These are phyloP conservation scores for Puccinia hordei DNA, from an alignment of 1,284 basidiomycete genomes.

Conservation along the genomic window DNA sequence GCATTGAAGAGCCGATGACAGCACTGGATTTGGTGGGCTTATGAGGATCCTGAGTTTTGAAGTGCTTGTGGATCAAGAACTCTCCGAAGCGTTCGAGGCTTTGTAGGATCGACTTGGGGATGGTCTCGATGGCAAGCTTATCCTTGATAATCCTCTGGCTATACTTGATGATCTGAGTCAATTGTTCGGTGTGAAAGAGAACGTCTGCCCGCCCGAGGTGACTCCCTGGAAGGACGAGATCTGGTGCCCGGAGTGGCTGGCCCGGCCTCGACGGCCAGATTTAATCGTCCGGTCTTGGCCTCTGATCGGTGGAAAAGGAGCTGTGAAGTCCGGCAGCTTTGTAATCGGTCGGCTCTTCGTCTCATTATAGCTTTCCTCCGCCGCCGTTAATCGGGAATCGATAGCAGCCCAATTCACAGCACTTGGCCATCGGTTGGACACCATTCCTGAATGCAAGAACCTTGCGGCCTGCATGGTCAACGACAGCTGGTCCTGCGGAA, in stretches of 20 bases:
- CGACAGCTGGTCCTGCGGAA: slow-evolving; percentile 29
- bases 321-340: neutral
- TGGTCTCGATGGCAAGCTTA: slow-evolving; percentile 9
- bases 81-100: slow-evolving; percentile 34
- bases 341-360: neutral
- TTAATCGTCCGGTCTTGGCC: slow-evolving; percentile 8
- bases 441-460: slow-evolving; percentile 37
- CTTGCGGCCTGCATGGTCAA: slow-evolving; percentile 44
- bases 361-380: neutral
- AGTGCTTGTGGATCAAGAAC: slow-evolving; percentile 33
- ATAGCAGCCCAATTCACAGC: slow-evolving; percentile 25
- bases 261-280: slow-evolving; percentile 8
- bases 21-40: neutral
- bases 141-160: slow-evolving; percentile 18
- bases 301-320: slow-evolving; percentile 14
- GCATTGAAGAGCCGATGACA: neutral
- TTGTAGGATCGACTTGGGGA: neutral
- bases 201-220: neutral
- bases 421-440: slow-evolving; percentile 29
- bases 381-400: slow-evolving; percentile 2
- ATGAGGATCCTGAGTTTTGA: neutral
- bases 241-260: neutral
- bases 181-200: slow-evolving; percentile 15
- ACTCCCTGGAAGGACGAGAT: neutral
- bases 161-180: slow-evolving; percentile 23